These are phyloP conservation scores for Fistulifera solaris DNA, from an alignment of 108 stramenopile species.

Conservation along the genomic window DNA sequence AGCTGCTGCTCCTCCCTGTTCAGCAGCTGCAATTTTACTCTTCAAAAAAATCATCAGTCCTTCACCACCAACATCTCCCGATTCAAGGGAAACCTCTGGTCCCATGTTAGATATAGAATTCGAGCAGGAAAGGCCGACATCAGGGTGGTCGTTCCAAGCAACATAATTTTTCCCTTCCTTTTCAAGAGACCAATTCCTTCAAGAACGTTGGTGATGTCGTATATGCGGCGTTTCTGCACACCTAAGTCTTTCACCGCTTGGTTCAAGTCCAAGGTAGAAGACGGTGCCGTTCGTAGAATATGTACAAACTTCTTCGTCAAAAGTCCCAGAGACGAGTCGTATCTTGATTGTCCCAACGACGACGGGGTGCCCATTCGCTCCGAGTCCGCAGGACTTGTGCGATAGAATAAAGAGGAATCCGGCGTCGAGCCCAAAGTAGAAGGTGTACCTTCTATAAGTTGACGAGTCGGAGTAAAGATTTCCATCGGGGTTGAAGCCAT, in stretches of 20 bases:
- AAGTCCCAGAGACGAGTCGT: slow-evolving; percentile 81
- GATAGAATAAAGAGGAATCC: slow-evolving; percentile 4
- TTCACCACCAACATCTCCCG: no score
- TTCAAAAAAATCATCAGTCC: no score
- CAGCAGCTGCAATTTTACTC: slow-evolving; percentile 9
- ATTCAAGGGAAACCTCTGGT: no score
- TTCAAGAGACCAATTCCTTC: slow-evolving; percentile 70
- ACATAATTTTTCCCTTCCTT: slow-evolving; percentile 81
- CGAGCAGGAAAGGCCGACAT: slow-evolving; percentile 8
- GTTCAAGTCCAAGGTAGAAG: slow-evolving; percentile 82
- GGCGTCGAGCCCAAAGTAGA: slow-evolving; percentile 1
- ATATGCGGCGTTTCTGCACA: slow-evolving; percentile 87
- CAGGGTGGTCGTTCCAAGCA: slow-evolving; percentile 57
- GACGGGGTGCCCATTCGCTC: slow-evolving; percentile 23
- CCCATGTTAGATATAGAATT: not conserved
- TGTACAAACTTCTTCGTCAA: slow-evolving; percentile 88
- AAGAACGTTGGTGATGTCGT: slow-evolving; percentile 93
- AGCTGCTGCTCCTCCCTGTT: slow-evolving; percentile 30
- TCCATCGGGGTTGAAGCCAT: not conserved
- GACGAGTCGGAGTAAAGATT: slow-evolving; percentile 17
- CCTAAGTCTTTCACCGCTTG: slow-evolving; percentile 73
- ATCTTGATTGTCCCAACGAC: slow-evolving; percentile 37
- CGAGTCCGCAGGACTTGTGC: slow-evolving; percentile 12
- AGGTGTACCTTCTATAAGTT: slow-evolving; percentile 6
- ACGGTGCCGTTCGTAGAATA: slow-evolving; percentile 44